phyloP scores from a whole-genome alignment of 2,329 filamentous ascomycete genomes.

The Nemania diffusa region DNA sequence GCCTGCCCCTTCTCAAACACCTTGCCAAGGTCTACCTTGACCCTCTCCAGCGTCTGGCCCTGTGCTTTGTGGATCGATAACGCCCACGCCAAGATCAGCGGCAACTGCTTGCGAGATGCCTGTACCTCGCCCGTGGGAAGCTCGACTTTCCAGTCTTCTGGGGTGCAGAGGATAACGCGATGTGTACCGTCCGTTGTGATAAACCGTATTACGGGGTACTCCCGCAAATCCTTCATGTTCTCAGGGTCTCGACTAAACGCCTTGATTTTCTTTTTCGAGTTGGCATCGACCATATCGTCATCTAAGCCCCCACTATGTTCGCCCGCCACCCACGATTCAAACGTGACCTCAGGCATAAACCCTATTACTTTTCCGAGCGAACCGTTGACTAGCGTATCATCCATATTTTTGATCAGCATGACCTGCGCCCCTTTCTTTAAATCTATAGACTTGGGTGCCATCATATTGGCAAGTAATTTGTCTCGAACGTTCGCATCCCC shows the following conservation, averaged over 20 bases:
- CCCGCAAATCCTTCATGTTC: conserved; percentile 59
- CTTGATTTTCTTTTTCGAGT: conserved; percentile 66
- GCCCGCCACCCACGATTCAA: conserved; percentile 47
- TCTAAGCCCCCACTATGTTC: conserved; percentile 56
- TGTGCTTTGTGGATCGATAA: conserved; percentile 98
- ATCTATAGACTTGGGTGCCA: conserved; percentile 84
- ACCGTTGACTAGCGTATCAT: conserved; percentile 92
- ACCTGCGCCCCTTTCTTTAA: conserved; percentile 95
- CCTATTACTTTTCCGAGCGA: conserved; percentile 86
- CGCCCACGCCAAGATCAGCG: conserved; percentile 95
- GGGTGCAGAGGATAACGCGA: conserved; percentile 81
- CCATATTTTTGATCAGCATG: conserved; percentile 99
- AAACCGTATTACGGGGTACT: conserved; percentile 89
- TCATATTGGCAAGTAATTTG: conserved; percentile 86
- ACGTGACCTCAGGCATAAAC: conserved; percentile 70
- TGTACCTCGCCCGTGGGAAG: conserved; percentile 95
- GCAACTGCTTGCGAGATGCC: conserved; percentile 83
- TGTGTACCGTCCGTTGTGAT: conserved; percentile 79
- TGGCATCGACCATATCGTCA: conserved; percentile 54
- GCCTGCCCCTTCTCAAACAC: conserved; percentile 98
- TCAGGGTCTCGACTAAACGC: conserved; percentile 57
- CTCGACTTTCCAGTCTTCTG: conserved; percentile 96
- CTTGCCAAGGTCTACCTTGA: conserved; percentile 91
- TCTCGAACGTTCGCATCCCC: conserved; percentile 80
- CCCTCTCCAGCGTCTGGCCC: conserved; percentile 90